These are phyloP conservation scores for Pythium guiyangense DNA, from an alignment of 352 stramenopile genomes.

Conservation along the genomic window DNA sequence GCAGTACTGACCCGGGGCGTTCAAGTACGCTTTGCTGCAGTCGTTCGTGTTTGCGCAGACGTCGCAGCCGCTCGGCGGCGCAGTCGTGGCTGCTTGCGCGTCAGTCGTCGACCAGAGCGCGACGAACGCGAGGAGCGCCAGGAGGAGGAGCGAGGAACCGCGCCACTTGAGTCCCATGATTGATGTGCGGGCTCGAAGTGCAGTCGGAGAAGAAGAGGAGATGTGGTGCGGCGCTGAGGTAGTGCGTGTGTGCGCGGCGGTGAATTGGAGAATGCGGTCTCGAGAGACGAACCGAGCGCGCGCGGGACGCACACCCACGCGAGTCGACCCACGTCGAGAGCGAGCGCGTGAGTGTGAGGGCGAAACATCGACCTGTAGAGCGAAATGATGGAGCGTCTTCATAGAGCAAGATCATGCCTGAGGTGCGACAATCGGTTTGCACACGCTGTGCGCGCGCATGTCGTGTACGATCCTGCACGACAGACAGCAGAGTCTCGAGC, in stretches of 20 bases:
- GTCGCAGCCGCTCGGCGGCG: conserved; percentile 26
- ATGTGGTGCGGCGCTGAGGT: neutral
- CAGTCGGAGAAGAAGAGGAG: neutral
- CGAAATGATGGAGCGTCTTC: too few relatives aligned
- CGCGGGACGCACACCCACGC: too few relatives aligned
- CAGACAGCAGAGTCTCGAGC: too few relatives aligned
- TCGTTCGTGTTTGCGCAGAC: conserved; percentile 43
- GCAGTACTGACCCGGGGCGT: conserved; percentile 39
- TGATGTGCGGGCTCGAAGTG: neutral
- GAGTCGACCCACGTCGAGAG: too few relatives aligned
- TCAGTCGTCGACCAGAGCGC: conserved; percentile 8
- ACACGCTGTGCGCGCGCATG: too few relatives aligned
- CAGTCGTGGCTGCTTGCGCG: conserved; percentile 6
- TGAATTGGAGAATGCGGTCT: neutral
- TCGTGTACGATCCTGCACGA: too few relatives aligned
- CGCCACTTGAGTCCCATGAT: conserved; percentile 7
- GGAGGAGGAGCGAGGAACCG: conserved; percentile 5
- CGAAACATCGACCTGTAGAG: too few relatives aligned
- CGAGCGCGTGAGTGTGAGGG: too few relatives aligned
- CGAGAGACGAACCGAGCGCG: too few relatives aligned
- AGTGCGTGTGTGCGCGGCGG: neutral
- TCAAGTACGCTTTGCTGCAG: conserved; percentile 49
- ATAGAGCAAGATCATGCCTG: too few relatives aligned
- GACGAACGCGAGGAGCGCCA: conserved; percentile 9
- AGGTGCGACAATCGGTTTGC: too few relatives aligned